phyloP scores from a whole-genome alignment of 2,329 filamentous ascomycete genomes.

The Cadophora gregata region DNA sequence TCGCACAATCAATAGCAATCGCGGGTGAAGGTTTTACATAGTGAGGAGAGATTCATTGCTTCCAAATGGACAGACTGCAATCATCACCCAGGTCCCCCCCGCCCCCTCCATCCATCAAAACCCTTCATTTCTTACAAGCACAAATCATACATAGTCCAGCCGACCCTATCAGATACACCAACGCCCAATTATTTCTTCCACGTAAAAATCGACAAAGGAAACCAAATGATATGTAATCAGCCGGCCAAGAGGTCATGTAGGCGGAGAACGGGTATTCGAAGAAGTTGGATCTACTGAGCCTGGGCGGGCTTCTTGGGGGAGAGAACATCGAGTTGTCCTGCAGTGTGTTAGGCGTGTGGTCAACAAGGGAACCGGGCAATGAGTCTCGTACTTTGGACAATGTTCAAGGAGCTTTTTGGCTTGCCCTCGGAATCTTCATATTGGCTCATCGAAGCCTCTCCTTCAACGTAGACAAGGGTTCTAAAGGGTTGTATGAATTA shows the following conservation, averaged over 20 bases:
- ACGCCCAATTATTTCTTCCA: slow-evolving; percentile 13
- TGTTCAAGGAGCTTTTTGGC: slow-evolving; percentile 65
- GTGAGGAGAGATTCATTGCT: slow-evolving; percentile 15
- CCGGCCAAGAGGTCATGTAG: not conserved
- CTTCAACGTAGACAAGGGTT: slow-evolving; percentile 81
- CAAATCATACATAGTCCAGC: slow-evolving; percentile 2
- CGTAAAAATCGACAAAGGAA: slow-evolving; percentile 16
- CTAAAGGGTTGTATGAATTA: slow-evolving; percentile 54
- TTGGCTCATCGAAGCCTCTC: slow-evolving; percentile 71
- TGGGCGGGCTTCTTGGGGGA: slow-evolving; percentile 41
- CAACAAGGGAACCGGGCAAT: not conserved
- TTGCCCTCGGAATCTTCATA: slow-evolving; percentile 77
- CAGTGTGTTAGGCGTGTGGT: slow-evolving; percentile 17
- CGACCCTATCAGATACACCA: not conserved
- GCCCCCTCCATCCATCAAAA: not conserved
- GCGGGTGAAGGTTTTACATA: not conserved
- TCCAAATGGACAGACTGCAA: slow-evolving; percentile 8
- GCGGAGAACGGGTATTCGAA: not conserved
- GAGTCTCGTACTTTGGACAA: slow-evolving; percentile 76
- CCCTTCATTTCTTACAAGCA: slow-evolving; percentile 4
- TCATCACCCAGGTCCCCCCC: no score
- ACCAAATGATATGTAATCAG: slow-evolving; percentile 1
- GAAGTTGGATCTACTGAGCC: not conserved
- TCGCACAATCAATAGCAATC: not conserved
- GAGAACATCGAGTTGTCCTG: slow-evolving; percentile 57